Percentiles rank a stretch among this genome's conserved stretches.
Conservation (phyloP, 495 filamentous ascomycete genomes). For the Haplographium delicatum region DNA sequence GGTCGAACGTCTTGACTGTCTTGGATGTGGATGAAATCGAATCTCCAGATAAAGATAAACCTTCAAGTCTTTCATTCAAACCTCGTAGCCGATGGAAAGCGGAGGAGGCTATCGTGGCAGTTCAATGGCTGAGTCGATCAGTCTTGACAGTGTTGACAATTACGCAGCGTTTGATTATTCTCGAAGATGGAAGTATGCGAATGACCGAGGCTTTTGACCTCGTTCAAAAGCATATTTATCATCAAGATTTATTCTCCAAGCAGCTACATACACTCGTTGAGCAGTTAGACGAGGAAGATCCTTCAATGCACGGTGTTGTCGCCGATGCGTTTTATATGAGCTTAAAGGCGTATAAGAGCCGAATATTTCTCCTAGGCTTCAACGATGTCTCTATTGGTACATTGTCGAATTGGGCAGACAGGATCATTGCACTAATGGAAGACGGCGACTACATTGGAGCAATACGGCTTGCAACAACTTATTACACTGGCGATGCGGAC, state of each 20-base stretch:
- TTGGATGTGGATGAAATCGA: constrained; percentile 76
- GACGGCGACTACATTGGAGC: constrained; percentile 89
- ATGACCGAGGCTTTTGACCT: constrained; percentile 93
- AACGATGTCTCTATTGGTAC: constrained; percentile 85
- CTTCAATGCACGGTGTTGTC: constrained; percentile 89
- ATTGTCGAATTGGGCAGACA: constrained; percentile 97
- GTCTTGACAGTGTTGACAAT: constrained; percentile 89
- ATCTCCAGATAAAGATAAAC: constrained; percentile 61
- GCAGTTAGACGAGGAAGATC: constrained; percentile 79
- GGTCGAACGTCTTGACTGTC: constrained; percentile 93
- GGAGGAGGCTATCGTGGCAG: constrained; percentile 91
- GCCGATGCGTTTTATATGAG: constrained; percentile 98
- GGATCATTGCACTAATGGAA: constrained; percentile 93
- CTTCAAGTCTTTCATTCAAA: constrained; percentile 71
- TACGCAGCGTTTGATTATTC: constrained; percentile 83
- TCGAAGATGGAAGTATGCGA: constrained; percentile 83
- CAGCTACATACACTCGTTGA: constrained; percentile 83
- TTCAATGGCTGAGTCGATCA: constrained; percentile 95
- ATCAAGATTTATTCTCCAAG: constrained; percentile 77
- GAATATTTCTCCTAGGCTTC: constrained; percentile 85
- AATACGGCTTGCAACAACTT: constrained; percentile 83
- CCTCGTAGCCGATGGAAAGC: constrained; percentile 86
- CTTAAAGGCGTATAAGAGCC: constrained; percentile 90
- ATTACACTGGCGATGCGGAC: constrained; percentile 82
- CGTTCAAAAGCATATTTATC: constrained; percentile 86